Evolutionary conservation across 108 stramenopile genomes (phyloP), one percentile per base, ranked within the genome.

Genomic region (Parietichytrium sp.): DNA sequence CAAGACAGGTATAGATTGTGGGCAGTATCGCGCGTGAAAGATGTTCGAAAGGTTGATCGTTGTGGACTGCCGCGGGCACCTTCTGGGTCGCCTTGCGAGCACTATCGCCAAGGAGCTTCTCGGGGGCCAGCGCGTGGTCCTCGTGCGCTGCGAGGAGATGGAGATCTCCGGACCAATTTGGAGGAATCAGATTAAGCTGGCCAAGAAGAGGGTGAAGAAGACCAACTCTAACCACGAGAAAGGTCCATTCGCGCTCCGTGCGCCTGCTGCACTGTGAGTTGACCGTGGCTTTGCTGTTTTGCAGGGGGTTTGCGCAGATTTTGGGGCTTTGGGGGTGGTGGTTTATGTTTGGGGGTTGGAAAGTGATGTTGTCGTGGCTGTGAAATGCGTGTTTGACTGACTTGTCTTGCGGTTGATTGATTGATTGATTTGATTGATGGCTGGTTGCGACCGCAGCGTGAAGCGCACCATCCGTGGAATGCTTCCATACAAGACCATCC

Each of bases 401-500:
- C n/a, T n/a, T n/a, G n/a, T n/a, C n/a, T n/a, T n/a, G n/a, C n/a
- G n/a, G n/a, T n/a, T n/a, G n/a, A n/a, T n/a, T n/a, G n/a, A n/a
- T n/a, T n/a, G n/a, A n/a, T n/a, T n/a, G n/a, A n/a, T n/a, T n/a
- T n/a, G n/a, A n/a, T n/a, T n/a, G n/a, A n/a, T n/a, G n/a, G n/a
- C n/a, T n/a, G n/a, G n/a, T n/a, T n/a, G n/a, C n/a, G n/a, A n/a
- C n/a, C n/a, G n/a, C n/a, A n/a, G n/a, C n/a, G 93, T 99, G 52
- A 98, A 95, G 96, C 90, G 99, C 52, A 97, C 96, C 54, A 92
- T 99, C 83, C 96, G 99, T 49, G 99, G 99, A 81, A 99, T 99
- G 99, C 85, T 98, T 50, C 93, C 97, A 54, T 97, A 98, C 84
- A 99, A 97, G 94, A 94, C 96, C 26, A 88, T 88, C 49, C 93